phyloP scores from a whole-genome alignment of 305 asterid species.

The Caryopteris hybrid region DNA sequence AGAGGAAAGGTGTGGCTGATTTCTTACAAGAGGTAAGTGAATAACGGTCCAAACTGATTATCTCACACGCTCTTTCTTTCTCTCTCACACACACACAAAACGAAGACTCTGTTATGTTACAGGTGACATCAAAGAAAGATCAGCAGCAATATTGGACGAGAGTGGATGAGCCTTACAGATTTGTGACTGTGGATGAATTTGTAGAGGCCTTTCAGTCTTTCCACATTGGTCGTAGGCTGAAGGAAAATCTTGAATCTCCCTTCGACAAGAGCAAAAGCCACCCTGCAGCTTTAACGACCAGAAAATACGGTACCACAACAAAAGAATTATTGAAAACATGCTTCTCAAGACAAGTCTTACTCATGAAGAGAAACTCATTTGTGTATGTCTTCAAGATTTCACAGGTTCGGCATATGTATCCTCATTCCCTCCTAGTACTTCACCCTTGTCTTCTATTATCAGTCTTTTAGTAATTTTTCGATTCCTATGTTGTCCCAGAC shows the following conservation, averaged over 20 bases:
- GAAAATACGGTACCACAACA: constrained; percentile 31
- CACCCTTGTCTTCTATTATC: background rate
- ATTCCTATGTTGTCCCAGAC: constrained; percentile 17
- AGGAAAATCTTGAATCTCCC: constrained; percentile 30
- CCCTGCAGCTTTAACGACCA: constrained; percentile 48
- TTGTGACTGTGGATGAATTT: constrained; percentile 39
- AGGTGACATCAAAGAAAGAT: constrained; percentile 63
- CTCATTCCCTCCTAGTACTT: background rate
- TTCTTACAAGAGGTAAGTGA: constrained; percentile 56
- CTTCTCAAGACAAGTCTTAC: constrained; percentile 39
- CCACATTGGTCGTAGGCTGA: constrained; percentile 37
- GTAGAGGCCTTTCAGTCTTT: constrained; percentile 37
- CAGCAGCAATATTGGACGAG: constrained; percentile 55
- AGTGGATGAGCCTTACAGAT: constrained; percentile 40
- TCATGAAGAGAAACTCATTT: constrained; percentile 53
- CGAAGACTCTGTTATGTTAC: background rate
- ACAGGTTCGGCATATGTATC: constrained; percentile 28
- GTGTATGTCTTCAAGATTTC: constrained; percentile 38
- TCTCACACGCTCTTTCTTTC: background rate
- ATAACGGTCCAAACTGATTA: background rate
- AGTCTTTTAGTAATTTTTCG: background rate
- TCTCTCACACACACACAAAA: background rate
- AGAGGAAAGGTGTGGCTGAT: constrained; percentile 68
- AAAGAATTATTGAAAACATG: constrained; percentile 43
- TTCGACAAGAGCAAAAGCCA: constrained; percentile 49